Conservation (phyloP, 2,329 filamentous ascomycete genomes). For the Penicillium sp. region DNA sequence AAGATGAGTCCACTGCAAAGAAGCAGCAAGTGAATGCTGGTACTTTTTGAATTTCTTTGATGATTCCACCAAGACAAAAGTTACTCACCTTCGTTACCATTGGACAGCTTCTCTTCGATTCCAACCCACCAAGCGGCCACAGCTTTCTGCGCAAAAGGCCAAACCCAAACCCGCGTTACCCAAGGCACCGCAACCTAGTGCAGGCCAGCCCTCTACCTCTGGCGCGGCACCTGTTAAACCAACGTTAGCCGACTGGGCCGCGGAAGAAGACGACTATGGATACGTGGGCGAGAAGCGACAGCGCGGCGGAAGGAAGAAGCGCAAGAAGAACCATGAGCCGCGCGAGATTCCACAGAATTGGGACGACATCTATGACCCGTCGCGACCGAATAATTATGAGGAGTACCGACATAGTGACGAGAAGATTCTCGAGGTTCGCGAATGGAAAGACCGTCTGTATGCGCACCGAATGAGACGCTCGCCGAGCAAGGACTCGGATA, state of each 20-base stretch:
- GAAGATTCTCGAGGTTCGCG: slow-evolving; percentile 72
- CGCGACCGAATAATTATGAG: slow-evolving; percentile 77
- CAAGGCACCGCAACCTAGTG: slow-evolving; percentile 40
- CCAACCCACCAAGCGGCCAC: slow-evolving; percentile 79
- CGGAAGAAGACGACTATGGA: slow-evolving; percentile 75
- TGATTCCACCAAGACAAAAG: slow-evolving; percentile 9
- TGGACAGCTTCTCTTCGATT: slow-evolving; percentile 69
- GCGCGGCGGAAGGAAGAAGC: slow-evolving; percentile 75
- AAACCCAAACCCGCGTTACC: slow-evolving; percentile 64
- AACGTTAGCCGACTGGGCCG: slow-evolving; percentile 78
- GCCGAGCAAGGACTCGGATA: slow-evolving; percentile 48
- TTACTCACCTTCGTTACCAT: slow-evolving; percentile 13
- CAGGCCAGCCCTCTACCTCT: slow-evolving; percentile 25
- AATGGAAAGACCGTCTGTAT: slow-evolving; percentile 84
- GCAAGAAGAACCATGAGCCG: slow-evolving; percentile 69
- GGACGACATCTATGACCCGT: slow-evolving; percentile 88
- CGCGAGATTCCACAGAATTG: slow-evolving; percentile 66
- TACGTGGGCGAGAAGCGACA: slow-evolving; percentile 66
- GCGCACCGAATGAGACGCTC: slow-evolving; percentile 61
- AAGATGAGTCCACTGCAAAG: slow-evolving; percentile 57
- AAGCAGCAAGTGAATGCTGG: slow-evolving; percentile 65
- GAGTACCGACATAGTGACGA: slow-evolving; percentile 85
- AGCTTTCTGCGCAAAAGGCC: slow-evolving; percentile 60
- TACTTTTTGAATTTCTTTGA: slow-evolving; percentile 49
- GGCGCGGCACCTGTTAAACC: slow-evolving; percentile 54